Evolutionary conservation across 169 alveolate genomes (phyloP).

Genomic region (Cryptosporidium canis): DNA sequence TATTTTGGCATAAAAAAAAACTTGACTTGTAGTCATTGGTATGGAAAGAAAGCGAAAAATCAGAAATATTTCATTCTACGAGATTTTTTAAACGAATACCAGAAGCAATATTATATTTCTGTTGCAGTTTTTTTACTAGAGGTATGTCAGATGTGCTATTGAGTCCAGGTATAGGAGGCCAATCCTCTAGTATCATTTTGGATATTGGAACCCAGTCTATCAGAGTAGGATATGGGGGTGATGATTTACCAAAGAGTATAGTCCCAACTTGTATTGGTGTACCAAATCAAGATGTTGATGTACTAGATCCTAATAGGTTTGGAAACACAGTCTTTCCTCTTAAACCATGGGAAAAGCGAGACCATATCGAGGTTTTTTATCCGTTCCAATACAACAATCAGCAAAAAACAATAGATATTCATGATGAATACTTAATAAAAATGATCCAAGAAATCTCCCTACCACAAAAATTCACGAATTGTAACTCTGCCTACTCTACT

Average conservation of each 20-base stretch:
- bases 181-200: constrained; percentile 12
- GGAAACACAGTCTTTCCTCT: constrained; percentile 52
- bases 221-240: constrained; percentile 66
- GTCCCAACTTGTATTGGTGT: constrained; percentile 50
- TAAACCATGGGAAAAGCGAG: constrained; percentile 73
- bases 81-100: no score
- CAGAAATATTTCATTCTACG: no score
- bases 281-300: constrained; percentile 27
- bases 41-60: neutral
- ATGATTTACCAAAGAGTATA: constrained; percentile 45
- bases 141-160: neutral
- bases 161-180: constrained; percentile 21
- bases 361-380: constrained; percentile 27
- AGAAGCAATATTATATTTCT: neutral
- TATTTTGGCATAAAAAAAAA: neutral
- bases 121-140: neutral
- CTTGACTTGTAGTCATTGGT: neutral
- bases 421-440: constrained; percentile 40
- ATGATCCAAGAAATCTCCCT: constrained; percentile 26
- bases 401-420: constrained; percentile 18
- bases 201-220: constrained; percentile 68
- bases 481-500: constrained; percentile 9
- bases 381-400: constrained; percentile 45
- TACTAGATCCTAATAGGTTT: constrained; percentile 1
- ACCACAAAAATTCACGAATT: constrained; percentile 23